Conservation (phyloP, 768 basidiomycete genomes). For the Mycena belliarum region DNA sequence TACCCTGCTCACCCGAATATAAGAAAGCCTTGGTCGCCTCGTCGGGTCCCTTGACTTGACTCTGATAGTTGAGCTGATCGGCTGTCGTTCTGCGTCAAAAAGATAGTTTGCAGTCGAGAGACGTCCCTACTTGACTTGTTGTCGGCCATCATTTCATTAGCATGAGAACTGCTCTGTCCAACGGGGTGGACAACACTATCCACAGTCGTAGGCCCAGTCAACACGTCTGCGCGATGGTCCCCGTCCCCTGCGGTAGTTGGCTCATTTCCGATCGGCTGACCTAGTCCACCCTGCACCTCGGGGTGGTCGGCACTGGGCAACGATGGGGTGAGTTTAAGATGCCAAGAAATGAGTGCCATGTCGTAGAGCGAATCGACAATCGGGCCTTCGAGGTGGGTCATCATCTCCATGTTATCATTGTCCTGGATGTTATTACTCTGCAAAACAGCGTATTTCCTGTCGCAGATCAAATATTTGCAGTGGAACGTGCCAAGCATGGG, state of each 20-base stretch:
- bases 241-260: neutral
- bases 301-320: conserved; percentile 41
- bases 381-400: conserved; percentile 61
- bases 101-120: neutral
- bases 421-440: conserved; percentile 73
- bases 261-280: conserved; percentile 37
- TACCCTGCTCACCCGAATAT: conserved; percentile 21
- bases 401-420: conserved; percentile 31
- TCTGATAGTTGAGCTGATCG: conserved; percentile 13
- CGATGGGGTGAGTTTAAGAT: conserved; percentile 45
- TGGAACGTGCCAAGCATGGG: conserved; percentile 60
- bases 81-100: neutral
- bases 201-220: conserved; percentile 16
- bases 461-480: conserved; percentile 69
- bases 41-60: conserved; percentile 20
- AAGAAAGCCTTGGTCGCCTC: conserved; percentile 23
- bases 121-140: conserved; percentile 6
- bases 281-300: conserved; percentile 35
- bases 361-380: conserved; percentile 73
- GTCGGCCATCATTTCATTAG: conserved; percentile 15
- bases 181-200: conserved; percentile 17
- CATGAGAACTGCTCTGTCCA: conserved; percentile 15
- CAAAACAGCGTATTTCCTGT: conserved; percentile 64
- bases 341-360: conserved; percentile 65
- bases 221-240: conserved; percentile 8